Percentiles rank a stretch among this genome's conserved stretches.
Evolutionary conservation across 257 asterid species (phyloP).

Genomic region (Linderniella brevidens): DNA sequence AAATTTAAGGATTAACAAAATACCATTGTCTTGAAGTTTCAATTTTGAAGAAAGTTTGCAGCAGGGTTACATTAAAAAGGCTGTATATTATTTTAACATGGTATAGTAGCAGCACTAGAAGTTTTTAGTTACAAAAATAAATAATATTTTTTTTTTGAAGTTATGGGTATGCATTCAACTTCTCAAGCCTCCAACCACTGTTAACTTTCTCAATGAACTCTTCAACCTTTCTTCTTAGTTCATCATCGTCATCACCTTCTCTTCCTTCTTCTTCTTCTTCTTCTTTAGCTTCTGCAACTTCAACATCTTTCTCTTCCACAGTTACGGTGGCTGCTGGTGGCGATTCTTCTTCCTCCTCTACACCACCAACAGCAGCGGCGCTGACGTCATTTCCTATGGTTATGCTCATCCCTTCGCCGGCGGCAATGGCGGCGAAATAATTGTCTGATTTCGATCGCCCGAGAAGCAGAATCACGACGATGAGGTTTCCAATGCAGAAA

Average conservation of each 20-base stretch:
- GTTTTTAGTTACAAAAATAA: too few species aligned
- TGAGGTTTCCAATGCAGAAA: constrained; percentile 48
- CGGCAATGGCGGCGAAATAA: not conserved
- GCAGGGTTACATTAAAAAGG: too few species aligned
- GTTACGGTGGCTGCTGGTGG: constrained; percentile 12
- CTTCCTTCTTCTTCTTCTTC: constrained; percentile 7
- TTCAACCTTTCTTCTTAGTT: constrained; percentile 34
- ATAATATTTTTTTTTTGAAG: too few species aligned
- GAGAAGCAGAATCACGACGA: constrained; percentile 29
- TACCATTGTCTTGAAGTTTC: too few species aligned
- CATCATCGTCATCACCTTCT: constrained; percentile 22
- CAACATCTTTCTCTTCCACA: constrained; percentile 11
- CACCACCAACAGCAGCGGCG: not conserved
- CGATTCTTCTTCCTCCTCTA: constrained; percentile 11
- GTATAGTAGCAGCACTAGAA: too few species aligned
- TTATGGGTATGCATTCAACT: constrained; percentile 11
- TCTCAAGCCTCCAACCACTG: constrained; percentile 38
- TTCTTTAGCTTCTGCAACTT: not conserved
- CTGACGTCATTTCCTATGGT: constrained; percentile 1
- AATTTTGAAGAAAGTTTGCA: too few species aligned
- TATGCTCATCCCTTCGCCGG: too few species aligned
- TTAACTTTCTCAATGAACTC: constrained; percentile 37
- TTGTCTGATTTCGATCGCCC: constrained; percentile 18
- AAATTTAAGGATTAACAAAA: too few species aligned
- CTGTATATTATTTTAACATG: too few species aligned